Conservation (phyloP, 2,329 filamentous ascomycete species). For the Penicillium sp. region DNA sequence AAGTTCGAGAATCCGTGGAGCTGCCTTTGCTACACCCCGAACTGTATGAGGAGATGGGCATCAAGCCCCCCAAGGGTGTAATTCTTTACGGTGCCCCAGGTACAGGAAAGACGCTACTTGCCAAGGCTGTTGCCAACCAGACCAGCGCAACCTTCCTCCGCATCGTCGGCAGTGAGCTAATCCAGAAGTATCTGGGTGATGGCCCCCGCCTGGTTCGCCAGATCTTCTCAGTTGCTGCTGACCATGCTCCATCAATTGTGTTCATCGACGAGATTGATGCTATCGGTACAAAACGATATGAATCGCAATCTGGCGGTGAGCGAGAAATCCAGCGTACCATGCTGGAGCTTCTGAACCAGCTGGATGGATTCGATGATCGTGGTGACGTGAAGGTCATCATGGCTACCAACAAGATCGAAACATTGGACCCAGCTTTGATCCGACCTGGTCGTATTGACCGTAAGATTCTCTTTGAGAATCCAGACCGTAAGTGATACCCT, state of each 20-base stretch:
- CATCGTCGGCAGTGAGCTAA: constrained; percentile 94
- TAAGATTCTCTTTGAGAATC: constrained; percentile 82
- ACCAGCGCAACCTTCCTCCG: constrained; percentile 98
- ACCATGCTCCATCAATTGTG: constrained; percentile 94
- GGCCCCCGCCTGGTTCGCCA: constrained; percentile 92
- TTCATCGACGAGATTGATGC: constrained; percentile 99
- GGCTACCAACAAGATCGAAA: constrained; percentile 99
- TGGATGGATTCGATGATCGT: constrained; percentile 97
- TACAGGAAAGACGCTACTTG: constrained; percentile 92
- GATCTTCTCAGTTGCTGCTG: constrained; percentile 84
- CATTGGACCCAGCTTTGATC: constrained; percentile 91
- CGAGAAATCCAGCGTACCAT: constrained; percentile 97
- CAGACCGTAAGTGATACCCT: constrained; percentile 55
- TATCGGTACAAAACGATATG: constrained; percentile 97
- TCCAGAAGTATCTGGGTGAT: constrained; percentile 98
- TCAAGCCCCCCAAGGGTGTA: constrained; percentile 98
- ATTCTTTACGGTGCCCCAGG: constrained; percentile 97
- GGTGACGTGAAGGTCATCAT: constrained; percentile 99
- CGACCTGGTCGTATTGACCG: constrained; percentile 96
- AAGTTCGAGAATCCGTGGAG: constrained; percentile 96
- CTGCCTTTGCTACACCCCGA: constrained; percentile 92
- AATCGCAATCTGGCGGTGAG: constrained; percentile 94
- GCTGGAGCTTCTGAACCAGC: constrained; percentile 95
- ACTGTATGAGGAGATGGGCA: constrained; percentile 99
- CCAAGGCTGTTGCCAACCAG: constrained; percentile 96